Evolutionary conservation across 768 basidiomycete species (phyloP).

Genomic region (Podaxis pistillaris): DNA sequence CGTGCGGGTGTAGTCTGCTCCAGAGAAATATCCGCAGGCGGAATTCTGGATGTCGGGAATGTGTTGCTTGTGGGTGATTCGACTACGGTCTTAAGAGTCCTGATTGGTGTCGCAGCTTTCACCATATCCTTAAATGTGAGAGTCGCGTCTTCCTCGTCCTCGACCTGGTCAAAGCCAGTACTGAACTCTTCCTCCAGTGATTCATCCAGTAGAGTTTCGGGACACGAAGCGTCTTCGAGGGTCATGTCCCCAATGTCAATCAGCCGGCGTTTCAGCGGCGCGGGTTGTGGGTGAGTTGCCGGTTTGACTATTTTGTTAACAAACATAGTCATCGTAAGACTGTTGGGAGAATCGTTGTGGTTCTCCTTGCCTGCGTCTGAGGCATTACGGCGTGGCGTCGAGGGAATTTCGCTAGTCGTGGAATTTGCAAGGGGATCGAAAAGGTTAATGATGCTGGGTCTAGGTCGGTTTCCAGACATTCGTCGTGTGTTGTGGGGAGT

Average conservation of each 20-base stretch:
- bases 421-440: conserved; percentile 46
- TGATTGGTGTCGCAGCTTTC: conserved; percentile 34
- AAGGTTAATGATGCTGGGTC: conserved; percentile 45
- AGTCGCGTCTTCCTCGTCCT: conserved; percentile 38
- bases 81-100: conserved; percentile 20
- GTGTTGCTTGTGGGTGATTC: conserved; percentile 20
- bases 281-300: conserved; percentile 21
- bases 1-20: conserved; percentile 30
- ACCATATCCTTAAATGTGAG: conserved; percentile 34
- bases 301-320: conserved; percentile 32
- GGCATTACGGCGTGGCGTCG: conserved; percentile 22
- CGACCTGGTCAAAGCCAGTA: conserved; percentile 18
- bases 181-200: conserved; percentile 27
- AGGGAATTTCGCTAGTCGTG: conserved; percentile 14
- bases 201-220: conserved; percentile 30
- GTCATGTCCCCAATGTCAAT: conserved; percentile 53
- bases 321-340: conserved; percentile 33
- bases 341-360: conserved; percentile 17
- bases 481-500: conserved; percentile 15
- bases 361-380: conserved; percentile 51
- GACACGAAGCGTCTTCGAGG: conserved; percentile 31
- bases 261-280: conserved; percentile 38
- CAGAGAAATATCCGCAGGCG: conserved; percentile 33
- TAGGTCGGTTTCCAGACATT: conserved; percentile 35
- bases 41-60: conserved; percentile 32